Conservation (phyloP, 2,329 filamentous ascomycete genomes). For the Fusarium nelsonii region DNA sequence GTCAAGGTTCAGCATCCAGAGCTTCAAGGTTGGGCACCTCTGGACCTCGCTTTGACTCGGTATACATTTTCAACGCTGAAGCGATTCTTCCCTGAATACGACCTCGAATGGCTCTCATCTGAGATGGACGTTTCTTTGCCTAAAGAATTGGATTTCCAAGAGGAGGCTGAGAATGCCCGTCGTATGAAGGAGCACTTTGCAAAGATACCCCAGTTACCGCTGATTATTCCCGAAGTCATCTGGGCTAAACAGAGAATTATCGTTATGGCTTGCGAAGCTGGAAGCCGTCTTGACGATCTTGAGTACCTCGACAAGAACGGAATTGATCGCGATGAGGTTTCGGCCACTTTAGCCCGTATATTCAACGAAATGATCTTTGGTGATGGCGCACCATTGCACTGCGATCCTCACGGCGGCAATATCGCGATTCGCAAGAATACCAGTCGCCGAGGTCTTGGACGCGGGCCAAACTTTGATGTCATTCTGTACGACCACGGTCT, state of each 20-base stretch:
- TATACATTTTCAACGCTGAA: conserved; percentile 93
- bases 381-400: conserved; percentile 87
- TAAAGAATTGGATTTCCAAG: conserved; percentile 89
- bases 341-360: conserved; percentile 86
- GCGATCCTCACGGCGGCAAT: conserved; percentile 96
- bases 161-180: conserved; percentile 86
- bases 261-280: conserved; percentile 94
- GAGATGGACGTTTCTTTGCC: conserved; percentile 95
- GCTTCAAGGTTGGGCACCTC: conserved; percentile 87
- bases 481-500: conserved; percentile 97
- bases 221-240: conserved; percentile 89
- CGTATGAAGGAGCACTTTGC: conserved; percentile 85
- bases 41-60: conserved; percentile 87
- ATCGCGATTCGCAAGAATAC: conserved; percentile 88
- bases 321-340: conserved; percentile 96
- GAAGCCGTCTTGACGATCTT: conserved; percentile 88
- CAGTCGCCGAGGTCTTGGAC: conserved; percentile 61
- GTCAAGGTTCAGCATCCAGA: conserved; percentile 97
- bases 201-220: conserved; percentile 77
- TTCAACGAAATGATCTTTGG: conserved; percentile 99
- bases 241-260: conserved; percentile 91
- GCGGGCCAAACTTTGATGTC: conserved; percentile 86
- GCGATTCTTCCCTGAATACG: conserved; percentile 96
- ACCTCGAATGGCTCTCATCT: conserved; percentile 92
- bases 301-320: conserved; percentile 84